Evolutionary conservation across 179 eudicot species (phyloP), one percentile per base, ranked within the genome.

Genomic region (Silene vulgaris): DNA sequence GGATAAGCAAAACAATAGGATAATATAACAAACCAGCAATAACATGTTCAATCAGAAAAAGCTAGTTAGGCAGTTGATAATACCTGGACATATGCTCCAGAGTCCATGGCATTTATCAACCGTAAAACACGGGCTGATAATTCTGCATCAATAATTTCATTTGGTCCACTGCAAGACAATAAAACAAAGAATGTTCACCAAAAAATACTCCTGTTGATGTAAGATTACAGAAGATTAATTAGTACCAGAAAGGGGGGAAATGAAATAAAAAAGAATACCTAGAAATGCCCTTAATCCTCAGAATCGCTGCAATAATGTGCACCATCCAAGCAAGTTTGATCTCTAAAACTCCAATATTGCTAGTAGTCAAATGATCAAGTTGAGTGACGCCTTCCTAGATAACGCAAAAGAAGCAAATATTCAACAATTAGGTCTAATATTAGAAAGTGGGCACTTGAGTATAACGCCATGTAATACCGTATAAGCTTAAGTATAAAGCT

Each of bases 291-390:
- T 85, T 91, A 62, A 84, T 78, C 84, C 81, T 91, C 23, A 93
- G 73, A 75, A 89, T 83, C 17, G 97, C 84, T 66, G 88, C 95
- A 73, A 93, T 84, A 70, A 93, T 88, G 79, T 93, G 95, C 69
- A 91, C 97, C 79, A 93, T 83, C 98, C 97, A 93, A 16, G 98
- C 86, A 79, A 93, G 95, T 76, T 93, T 87, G 68, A 87, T 86
- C 81, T 93, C 98, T 78, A 86, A 74, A 5, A 87, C 65, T 68
- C 77, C 74, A 72, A 91, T 85, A 67, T 89, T 87, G 75, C 75
- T 85, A 20, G 68, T 75, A 81, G 84, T 84, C 45, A 72, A 65
- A 74, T 74, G 74, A 69, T 80, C 84, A 80, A 81, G 91, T 61
- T 83, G 61, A 74, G 81, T 85, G 45, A 84, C 86, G 74, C 87